Percentiles rank a stretch among this genome's conserved stretches.
Conservation (phyloP, 2,329 filamentous ascomycete species). For the Biscogniauxia mediterranea region DNA sequence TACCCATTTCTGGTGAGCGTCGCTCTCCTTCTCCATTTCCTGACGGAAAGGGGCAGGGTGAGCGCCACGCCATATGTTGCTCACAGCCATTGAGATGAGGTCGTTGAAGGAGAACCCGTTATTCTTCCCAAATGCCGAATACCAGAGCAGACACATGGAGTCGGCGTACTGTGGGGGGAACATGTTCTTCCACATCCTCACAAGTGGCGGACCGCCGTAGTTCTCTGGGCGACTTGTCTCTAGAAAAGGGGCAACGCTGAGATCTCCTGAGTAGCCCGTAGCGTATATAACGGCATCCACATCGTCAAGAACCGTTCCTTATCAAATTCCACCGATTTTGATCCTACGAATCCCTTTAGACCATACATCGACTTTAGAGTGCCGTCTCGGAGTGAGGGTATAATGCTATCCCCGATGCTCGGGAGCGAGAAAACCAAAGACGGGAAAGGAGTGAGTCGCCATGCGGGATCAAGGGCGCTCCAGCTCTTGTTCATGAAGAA, state of each 20-base stretch:
- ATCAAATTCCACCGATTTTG: slow-evolving; percentile 27
- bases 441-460: slow-evolving; percentile 31
- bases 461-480: slow-evolving; percentile 30
- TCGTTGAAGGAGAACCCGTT: slow-evolving; percentile 36
- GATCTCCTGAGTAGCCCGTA: slow-evolving; percentile 38
- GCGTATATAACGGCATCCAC: slow-evolving; percentile 36
- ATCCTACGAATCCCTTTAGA: slow-evolving; percentile 21
- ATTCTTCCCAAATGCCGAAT: slow-evolving; percentile 30
- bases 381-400: slow-evolving; percentile 27
- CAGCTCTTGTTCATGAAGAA: slow-evolving; percentile 16
- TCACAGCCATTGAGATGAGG: slow-evolving; percentile 38
- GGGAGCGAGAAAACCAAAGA: slow-evolving; percentile 26
- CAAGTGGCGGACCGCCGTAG: slow-evolving; percentile 28
- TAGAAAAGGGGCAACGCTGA: slow-evolving; percentile 29
- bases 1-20: slow-evolving; percentile 29
- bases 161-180: slow-evolving; percentile 39
- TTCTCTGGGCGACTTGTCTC: slow-evolving; percentile 16
- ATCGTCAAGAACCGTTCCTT: slow-evolving; percentile 29
- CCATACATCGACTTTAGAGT: slow-evolving; percentile 29
- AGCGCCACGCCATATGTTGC: slow-evolving; percentile 38
- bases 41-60: slow-evolving; percentile 28
- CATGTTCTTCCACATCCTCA: slow-evolving; percentile 39
- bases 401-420: slow-evolving; percentile 26
- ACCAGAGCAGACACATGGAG: slow-evolving; percentile 36
- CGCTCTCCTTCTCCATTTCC: slow-evolving; percentile 31